Percentiles rank a stretch among this genome's conserved stretches.
Conservation (phyloP, 306 rosid species). For the Prunus mume region DNA sequence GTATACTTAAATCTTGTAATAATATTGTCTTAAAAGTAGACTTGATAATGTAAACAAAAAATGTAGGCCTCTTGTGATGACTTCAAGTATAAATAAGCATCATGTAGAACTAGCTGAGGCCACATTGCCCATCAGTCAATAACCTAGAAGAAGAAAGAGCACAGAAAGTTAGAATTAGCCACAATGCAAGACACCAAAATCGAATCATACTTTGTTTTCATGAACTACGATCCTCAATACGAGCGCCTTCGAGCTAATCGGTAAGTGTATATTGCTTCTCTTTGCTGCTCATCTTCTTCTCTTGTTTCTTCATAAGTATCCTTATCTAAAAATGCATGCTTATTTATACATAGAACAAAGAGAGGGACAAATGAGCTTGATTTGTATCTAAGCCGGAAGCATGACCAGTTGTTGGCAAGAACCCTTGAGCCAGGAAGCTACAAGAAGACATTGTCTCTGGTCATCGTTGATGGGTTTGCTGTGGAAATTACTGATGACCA, state of each 20-base stretch:
- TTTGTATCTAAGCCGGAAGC: conserved; percentile 71
- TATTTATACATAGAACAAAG: conserved; percentile 30
- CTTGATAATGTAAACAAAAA: background rate
- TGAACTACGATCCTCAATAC: conserved; percentile 87
- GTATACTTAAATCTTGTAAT: background rate
- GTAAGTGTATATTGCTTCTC: conserved; percentile 29
- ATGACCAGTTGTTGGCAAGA: conserved; percentile 65
- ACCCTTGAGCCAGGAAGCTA: conserved; percentile 63
- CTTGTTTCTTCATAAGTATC: background rate
- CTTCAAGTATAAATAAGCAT: background rate
- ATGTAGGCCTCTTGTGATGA: background rate
- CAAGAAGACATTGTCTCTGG: conserved; percentile 65
- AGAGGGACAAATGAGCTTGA: conserved; percentile 60
- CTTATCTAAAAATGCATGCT: conserved; percentile 10
- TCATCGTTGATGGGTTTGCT: conserved; percentile 81
- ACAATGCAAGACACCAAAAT: conserved; percentile 44
- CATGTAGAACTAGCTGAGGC: background rate
- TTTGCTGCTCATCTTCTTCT: background rate
- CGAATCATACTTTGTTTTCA: conserved; percentile 77
- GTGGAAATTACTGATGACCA: conserved; percentile 67
- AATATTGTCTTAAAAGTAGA: background rate
- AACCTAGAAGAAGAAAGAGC: background rate
- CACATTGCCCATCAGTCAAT: background rate
- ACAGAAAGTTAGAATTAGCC: background rate
- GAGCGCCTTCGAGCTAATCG: conserved; percentile 67